phyloP scores from a whole-genome alignment of 2,329 filamentous ascomycete species.

The Hymenotorrendiella dingleyae region DNA sequence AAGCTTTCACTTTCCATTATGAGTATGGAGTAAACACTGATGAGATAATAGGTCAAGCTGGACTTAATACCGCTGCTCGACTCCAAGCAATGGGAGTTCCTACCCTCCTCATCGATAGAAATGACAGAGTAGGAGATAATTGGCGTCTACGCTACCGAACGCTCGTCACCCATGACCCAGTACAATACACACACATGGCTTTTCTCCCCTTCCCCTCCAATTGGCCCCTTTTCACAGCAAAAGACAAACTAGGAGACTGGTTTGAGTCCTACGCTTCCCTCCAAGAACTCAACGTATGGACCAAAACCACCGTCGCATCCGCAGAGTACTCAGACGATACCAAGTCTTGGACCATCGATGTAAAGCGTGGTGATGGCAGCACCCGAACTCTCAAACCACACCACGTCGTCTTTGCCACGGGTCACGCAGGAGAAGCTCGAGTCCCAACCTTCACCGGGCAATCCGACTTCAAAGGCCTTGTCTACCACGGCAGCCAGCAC shows the following conservation, averaged over 20 bases:
- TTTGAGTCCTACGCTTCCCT: constrained; percentile 59
- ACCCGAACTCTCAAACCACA: constrained; percentile 15
- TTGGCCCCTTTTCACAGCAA: constrained; percentile 67
- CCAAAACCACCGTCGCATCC: constrained; percentile 41
- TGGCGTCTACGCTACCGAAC: constrained; percentile 59
- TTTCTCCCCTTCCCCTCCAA: constrained; percentile 58
- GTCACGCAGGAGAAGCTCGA: constrained; percentile 43
- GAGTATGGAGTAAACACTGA: neutral
- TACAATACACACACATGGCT: constrained; percentile 52
- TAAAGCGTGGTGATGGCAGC: constrained; percentile 35
- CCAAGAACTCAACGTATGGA: constrained; percentile 67
- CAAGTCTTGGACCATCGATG: constrained; percentile 48
- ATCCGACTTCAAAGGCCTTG: constrained; percentile 48
- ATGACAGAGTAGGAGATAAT: constrained; percentile 54
- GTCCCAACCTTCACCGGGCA: constrained; percentile 41
- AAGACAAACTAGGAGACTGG: constrained; percentile 65
- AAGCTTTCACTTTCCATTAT: neutral
- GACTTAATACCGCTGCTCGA: constrained; percentile 50
- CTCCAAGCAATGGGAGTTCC: constrained; percentile 53
- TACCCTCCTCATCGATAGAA: constrained; percentile 52
- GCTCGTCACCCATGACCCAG: constrained; percentile 62
- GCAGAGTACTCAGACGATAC: constrained; percentile 45
- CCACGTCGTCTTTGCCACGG: constrained; percentile 24
- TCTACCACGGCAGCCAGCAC: constrained; percentile 5
- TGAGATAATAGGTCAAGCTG: constrained; percentile 45